Percentiles rank a stretch among this genome's conserved stretches.
Conservation (phyloP, 2,329 filamentous ascomycete genomes). For the Ascocoryne sarcoides region DNA sequence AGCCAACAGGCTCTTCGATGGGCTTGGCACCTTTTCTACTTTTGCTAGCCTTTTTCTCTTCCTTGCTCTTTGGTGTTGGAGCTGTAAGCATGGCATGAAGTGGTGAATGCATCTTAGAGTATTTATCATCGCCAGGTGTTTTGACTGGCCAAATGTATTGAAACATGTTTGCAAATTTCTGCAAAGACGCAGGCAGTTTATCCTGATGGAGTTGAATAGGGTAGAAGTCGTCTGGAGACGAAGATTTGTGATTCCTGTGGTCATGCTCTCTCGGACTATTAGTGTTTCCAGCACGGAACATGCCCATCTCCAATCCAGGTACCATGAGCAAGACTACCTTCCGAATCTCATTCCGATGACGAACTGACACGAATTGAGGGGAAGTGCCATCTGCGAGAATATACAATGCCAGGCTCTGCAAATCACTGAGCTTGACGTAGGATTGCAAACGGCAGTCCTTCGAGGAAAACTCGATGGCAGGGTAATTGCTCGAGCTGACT, state of each 20-base stretch:
- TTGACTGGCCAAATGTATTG: slow-evolving; percentile 81
- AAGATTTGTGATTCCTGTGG: slow-evolving; percentile 16
- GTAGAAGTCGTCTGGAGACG: slow-evolving; percentile 51
- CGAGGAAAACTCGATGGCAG: slow-evolving; percentile 47
- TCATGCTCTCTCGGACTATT: slow-evolving; percentile 6
- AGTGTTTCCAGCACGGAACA: slow-evolving; percentile 62
- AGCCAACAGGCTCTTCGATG: slow-evolving; percentile 54
- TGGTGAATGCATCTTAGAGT: slow-evolving; percentile 76
- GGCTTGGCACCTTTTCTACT: slow-evolving; percentile 44
- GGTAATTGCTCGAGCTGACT: slow-evolving; percentile 47
- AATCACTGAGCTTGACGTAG: slow-evolving; percentile 52
- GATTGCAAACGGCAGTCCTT: slow-evolving; percentile 46
- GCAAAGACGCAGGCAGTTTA: slow-evolving; percentile 43
- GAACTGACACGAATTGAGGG: slow-evolving; percentile 57
- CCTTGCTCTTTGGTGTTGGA: slow-evolving; percentile 58
- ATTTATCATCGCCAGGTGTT: slow-evolving; percentile 76
- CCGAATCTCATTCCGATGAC: slow-evolving; percentile 53
- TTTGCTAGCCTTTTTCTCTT: slow-evolving; percentile 44
- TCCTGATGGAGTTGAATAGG: slow-evolving; percentile 44
- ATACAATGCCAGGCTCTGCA: slow-evolving; percentile 57
- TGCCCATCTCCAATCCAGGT: slow-evolving; percentile 79
- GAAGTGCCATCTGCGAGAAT: slow-evolving; percentile 56
- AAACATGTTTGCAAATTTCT: slow-evolving; percentile 74
- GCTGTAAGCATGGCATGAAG: slow-evolving; percentile 75
- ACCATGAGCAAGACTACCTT: slow-evolving; percentile 89